phyloP scores from a whole-genome alignment of 1,139 yeast genomes.

The Wickerhamiella pararugosa region DNA sequence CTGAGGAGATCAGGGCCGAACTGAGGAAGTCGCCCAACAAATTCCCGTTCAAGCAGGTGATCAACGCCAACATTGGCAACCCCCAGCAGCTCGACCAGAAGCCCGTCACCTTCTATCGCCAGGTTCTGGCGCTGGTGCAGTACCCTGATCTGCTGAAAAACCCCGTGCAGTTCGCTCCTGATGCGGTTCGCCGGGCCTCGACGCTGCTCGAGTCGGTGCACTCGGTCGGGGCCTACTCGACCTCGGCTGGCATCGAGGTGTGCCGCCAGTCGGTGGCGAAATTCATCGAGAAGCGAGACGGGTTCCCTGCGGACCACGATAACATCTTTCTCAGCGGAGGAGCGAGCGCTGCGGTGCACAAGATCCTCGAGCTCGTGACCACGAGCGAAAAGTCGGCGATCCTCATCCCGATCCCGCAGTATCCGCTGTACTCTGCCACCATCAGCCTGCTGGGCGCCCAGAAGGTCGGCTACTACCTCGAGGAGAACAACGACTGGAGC shows the following conservation, averaged over 20 bases:
- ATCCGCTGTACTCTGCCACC: constrained; percentile 89
- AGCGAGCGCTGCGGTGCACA: constrained; percentile 81
- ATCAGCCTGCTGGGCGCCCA: constrained; percentile 68
- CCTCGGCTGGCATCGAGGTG: constrained; percentile 69
- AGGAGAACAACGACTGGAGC: constrained; percentile 73
- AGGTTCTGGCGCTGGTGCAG: constrained; percentile 72
- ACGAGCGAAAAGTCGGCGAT: constrained; percentile 61
- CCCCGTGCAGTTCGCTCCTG: constrained; percentile 39
- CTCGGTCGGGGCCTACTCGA: constrained; percentile 88
- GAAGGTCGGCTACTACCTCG: constrained; percentile 75
- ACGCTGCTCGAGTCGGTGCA: constrained; percentile 46
- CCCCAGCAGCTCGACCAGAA: constrained; percentile 92
- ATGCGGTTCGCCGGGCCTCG: constrained; percentile 60
- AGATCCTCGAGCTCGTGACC: constrained; percentile 56
- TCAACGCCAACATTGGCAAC: constrained; percentile 88
- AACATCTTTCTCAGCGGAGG: constrained; percentile 80
- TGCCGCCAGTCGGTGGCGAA: constrained; percentile 67
- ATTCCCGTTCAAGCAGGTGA: constrained; percentile 61
- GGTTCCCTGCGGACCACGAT: constrained; percentile 47
- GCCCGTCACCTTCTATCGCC: constrained; percentile 91
- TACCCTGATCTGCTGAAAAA: constrained; percentile 53
- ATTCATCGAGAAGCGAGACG: constrained; percentile 61
- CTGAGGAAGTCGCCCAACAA: constrained; percentile 40
- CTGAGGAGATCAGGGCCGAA: constrained; percentile 61
- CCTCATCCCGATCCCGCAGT: constrained; percentile 92